Base-by-base conservation (phyloP, 805 yeast genomes). In the Candida orba region DNA sequence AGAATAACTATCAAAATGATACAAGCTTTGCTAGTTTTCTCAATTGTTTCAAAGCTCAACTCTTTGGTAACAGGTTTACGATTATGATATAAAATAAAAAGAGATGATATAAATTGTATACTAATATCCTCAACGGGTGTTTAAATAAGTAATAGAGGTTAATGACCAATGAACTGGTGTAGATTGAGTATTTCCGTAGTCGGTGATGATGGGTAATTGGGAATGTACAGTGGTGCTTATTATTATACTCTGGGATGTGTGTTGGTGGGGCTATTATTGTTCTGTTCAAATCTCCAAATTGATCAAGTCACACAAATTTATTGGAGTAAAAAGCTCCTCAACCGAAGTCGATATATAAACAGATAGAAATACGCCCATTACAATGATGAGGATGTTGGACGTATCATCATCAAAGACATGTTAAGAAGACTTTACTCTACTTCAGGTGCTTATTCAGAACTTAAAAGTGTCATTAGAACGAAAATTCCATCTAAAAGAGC, bases 401-500 rank as follows among this genome's bases (percentile, higher is more conserved):
- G 4, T 4, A 8, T 10, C 13, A 25, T 10, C 29, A 13, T 10
- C 29, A 25, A 25, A 4, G 13, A 3, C 13, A 34, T 34, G 36
- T 7, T 45, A 24, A 47, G 37, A 41, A 20, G 51, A 43, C 44
- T 42, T 49, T 31, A 46, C 52, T 15, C 50, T 34, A 40, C 45
- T 45, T 33, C 58, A 3, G 46, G 63, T 8, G 25, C 27, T 1
- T 43, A 32, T 18, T 27, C 27, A 15, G 37, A 34, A 10, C 29
- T 43, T 6, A 38, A 39, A 9, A 30, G 27, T 10, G 37, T 37
- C 9, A 27, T 43, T 10, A 31, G 37, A 20, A 13, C 25, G 34
- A 50, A 48, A 39, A 49, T 76, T 32, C 80, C 81, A 13, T 65
- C 64, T 30, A 67, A 68, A 47, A 53, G 62, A 30, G 71, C 67